Evolutionary conservation across 1,284 basidiomycete species (phyloP), one percentile per base, ranked within the genome.

Genomic region (Lignosus rhinocerotis): DNA sequence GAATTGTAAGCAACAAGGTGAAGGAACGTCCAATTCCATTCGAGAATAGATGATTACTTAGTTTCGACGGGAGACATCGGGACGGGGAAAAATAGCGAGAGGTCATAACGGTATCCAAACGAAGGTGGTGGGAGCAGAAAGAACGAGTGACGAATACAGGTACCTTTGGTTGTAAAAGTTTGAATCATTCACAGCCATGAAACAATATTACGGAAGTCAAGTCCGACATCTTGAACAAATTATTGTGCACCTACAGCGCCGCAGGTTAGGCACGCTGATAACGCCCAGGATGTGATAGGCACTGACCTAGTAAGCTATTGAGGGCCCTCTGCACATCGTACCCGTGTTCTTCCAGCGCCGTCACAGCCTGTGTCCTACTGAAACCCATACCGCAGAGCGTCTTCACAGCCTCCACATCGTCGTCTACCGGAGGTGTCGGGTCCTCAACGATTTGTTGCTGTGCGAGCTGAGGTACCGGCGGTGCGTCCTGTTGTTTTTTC

Each of bases 301-400:
- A 56, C 62, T 39, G 11, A 60, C 63, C 63, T 60, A 93, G 74
- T 56, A 93, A 72, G 65, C 80, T 86, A 71, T 93, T 91, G 53
- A 92, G 75, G 25, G 92, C 90, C 63, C 79, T 81, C 68, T 80
- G 84, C 38, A 93, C 78, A 69, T 93, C 87, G 68, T 93, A 93
- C 58, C 83, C 85, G 67, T 87, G 77, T 59, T 79, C 81, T 72
- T 94, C 92, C 14, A 94, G 78, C 17, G 92, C 90, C 30, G 78
- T 78, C 7, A 94, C 81, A 0, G 90, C 89, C 70, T 93, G 86
- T n/a, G 78, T 73, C 49, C 92, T 83, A 65, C 81, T 87, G 77
- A 94, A 94, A 39, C 93, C 92, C 92, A 94, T 94, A 32, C 79
- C 81, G 49, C 82, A 83, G 45, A 94, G 76, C 66, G 88, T 86